Base-by-base conservation (phyloP, 768 basidiomycete species). In the Chalciporus piperatus region DNA sequence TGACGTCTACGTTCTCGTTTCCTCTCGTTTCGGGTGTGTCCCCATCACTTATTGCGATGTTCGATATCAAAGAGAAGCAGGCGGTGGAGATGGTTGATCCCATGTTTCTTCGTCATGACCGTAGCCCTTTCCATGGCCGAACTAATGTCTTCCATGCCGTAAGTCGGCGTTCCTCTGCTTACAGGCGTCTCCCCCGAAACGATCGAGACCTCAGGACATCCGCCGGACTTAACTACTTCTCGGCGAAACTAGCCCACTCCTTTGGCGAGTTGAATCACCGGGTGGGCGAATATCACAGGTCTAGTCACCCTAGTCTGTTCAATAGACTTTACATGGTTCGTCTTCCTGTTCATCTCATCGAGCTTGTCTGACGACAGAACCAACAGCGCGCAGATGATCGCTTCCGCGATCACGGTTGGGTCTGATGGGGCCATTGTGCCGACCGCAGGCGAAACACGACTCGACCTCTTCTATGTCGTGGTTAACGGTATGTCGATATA, bases 141-240 rank as follows among this genome's bases (percentile, higher is more conserved):
- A 60, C 58, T 89, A 30, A 76, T 82, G 1, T 87, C 86, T 1
- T 77, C 85, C 3, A 88, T 88, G 86, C 86, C 87, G 86, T 88
- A 66, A 65, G 82, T 76, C 38, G 8, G 19, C 41, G 40, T 22
- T 10, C 25, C 11, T 45, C 12, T 11, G 0, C 39, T 8, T 42
- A 13, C 3, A 25, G n/a, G n/a, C n/a, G n/a, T 52, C 11, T 30
- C 35, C n/a, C 27, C 20, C 20, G 41, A 43, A 42, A 48, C 22
- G 27, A 39, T 45, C 33, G 39, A 43, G 28, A 44, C 22, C 17
- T 33, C 17, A 89, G 87, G 47, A 89, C 87, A 20, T 89, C 87
- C 55, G 87, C 87, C 7, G 87, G 87, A 0, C 71, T 89, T 16
- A 89, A 89, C 64, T 89, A 88, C 65, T 89, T 88, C 66, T 84